Base-by-base conservation (phyloP, 2,329 filamentous ascomycete species). In the Cordyceps fumosorosea region DNA sequence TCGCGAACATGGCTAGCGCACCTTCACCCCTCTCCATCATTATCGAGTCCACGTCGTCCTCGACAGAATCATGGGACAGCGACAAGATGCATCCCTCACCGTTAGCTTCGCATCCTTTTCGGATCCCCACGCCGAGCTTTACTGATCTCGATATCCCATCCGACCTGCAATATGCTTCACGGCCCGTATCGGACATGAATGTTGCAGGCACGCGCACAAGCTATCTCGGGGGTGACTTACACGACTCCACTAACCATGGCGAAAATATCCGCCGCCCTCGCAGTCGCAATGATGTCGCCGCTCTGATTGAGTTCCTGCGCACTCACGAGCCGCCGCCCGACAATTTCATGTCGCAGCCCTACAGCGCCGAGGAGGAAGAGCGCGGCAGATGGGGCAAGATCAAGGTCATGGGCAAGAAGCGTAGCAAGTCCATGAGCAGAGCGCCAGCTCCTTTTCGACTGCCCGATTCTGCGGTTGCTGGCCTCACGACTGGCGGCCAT, bases 391-490 rank as follows among this genome's bases (percentile, higher is more conserved):
- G 77, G 75, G 70, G 72, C 51, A 75, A 73, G 66, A 71, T 77
- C 18, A 72, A 72, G 66, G 72, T 77, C 16, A 72, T 81, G 48
- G 65, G 68, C 44, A 71, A 67, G 37, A 74, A 69, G 40, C 70
- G 72, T 51, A 77, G 73, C 65, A 77, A 74, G 65, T 74, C 72
- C 0, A 62, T 68, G 32, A 67, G 69, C 45, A 72, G 68, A 47
- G 65, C 65, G 10, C 70, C 68, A 29, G 68, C 69, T 34, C 73
- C 70, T 18, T 73, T 78, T 40, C 72, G 68, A 40, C 75, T 86
- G 3, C 83, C 83, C 10, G 83, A 86, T 67, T 80, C 80, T 26
- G 82, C 83, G 14, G 75, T 86, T 16, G 80, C 81, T 4, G 80
- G 81, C 8, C 80, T 73, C 42, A 86, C 83, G 0, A 80, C 71